These are phyloP conservation scores for Globisporangium splendens DNA, from an alignment of 352 stramenopile species.

Conservation along the genomic window DNA sequence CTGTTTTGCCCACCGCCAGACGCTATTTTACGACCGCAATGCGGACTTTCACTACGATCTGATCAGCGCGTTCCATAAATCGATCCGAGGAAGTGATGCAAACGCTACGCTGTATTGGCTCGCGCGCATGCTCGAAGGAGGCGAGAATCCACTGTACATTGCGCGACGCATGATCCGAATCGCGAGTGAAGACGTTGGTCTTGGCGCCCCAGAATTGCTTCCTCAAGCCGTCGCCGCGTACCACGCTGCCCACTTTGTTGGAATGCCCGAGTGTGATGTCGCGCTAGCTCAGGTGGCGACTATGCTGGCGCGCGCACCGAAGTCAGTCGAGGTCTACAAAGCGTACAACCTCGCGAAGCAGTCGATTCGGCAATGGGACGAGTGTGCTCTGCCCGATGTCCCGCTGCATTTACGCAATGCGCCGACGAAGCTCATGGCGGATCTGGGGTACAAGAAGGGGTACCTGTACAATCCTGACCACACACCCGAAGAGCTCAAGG, in stretches of 20 bases:
- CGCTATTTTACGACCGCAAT: constrained; percentile 81
- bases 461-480: constrained; percentile 87
- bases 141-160: constrained; percentile 83
- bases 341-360: constrained; percentile 80
- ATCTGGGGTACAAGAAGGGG: constrained; percentile 70
- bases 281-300: constrained; percentile 76
- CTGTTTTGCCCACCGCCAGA: constrained; percentile 70
- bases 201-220: constrained; percentile 66
- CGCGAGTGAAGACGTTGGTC: constrained; percentile 80
- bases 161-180: constrained; percentile 79
- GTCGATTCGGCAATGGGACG: constrained; percentile 49
- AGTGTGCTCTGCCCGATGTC: constrained; percentile 61
- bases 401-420: constrained; percentile 82
- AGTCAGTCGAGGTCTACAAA: constrained; percentile 82
- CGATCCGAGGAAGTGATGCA: constrained; percentile 75
- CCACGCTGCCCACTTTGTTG: constrained; percentile 69
- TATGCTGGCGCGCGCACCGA: constrained; percentile 74
- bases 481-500: constrained; percentile 51
- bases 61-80: constrained; percentile 86
- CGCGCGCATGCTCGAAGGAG: constrained; percentile 80
- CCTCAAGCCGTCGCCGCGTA: constrained; percentile 67
- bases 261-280: constrained; percentile 86
- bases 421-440: constrained; percentile 73
- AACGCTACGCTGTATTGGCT: constrained; percentile 85
- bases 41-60: constrained; percentile 86